phyloP scores from a whole-genome alignment of 176 grass and related monocot genomes.

The Typha latifolia region DNA sequence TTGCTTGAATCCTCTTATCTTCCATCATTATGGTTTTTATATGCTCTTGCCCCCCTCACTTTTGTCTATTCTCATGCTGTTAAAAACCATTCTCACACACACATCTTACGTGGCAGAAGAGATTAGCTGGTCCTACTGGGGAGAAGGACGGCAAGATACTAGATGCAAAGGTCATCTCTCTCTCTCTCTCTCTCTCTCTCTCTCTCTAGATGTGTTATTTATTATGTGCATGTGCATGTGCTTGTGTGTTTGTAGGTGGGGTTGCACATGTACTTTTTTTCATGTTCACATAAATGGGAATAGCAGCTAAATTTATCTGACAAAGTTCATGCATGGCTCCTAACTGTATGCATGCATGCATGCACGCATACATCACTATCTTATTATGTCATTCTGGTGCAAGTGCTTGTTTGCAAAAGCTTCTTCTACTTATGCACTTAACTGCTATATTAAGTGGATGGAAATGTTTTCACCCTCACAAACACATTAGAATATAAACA shows the following conservation, averaged over 20 bases:
- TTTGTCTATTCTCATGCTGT: constrained; percentile 3
- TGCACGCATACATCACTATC: constrained; percentile 6
- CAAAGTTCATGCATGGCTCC: neutral
- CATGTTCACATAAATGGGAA: no score
- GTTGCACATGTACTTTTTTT: no score
- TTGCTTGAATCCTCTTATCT: no score
- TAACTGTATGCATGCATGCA: neutral
- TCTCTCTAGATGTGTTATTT: neutral
- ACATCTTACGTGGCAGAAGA: constrained; percentile 35
- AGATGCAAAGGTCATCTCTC: constrained; percentile 48
- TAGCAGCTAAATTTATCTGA: no score
- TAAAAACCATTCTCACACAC: constrained; percentile 15
- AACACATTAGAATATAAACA: neutral
- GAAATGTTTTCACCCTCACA: neutral
- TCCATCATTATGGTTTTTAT: no score
- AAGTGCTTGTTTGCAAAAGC: neutral
- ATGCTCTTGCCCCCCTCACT: neutral
- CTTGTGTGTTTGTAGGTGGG: no score
- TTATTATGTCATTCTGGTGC: no score
- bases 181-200: neutral
- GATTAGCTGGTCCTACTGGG: constrained; percentile 23
- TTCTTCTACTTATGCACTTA: neutral
- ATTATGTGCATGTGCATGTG: neutral
- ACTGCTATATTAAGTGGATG: neutral
- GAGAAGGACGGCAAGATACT: constrained; percentile 44